These are phyloP conservation scores for Starmera caribaea DNA, from an alignment of 805 yeast species.

Conservation along the genomic window DNA sequence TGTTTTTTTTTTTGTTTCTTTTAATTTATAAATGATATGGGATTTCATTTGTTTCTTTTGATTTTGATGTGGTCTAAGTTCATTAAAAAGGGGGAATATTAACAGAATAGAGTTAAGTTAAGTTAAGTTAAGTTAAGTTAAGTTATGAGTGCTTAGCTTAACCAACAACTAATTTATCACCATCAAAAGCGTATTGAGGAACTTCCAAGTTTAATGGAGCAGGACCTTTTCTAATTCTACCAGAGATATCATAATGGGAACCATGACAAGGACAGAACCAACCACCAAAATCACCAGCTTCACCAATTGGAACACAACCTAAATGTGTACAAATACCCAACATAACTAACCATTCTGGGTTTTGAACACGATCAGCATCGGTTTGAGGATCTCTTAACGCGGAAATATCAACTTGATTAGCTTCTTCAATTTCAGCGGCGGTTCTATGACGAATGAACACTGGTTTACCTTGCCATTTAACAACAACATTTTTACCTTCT, in stretches of 20 bases:
- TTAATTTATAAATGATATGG: too few species aligned
- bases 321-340: constrained; percentile 99
- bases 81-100: too few species aligned
- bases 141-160: constrained; percentile 24
- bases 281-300: constrained; percentile 99
- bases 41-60: too few species aligned
- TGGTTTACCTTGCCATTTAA: constrained; percentile 99
- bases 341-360: constrained; percentile 98
- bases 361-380: constrained; percentile 88
- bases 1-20: not conserved
- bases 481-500: constrained; percentile 94
- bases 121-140: not conserved
- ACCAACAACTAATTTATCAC: constrained; percentile 84
- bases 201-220: constrained; percentile 98
- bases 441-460: constrained; percentile 99
- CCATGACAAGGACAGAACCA: constrained; percentile 99
- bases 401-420: constrained; percentile 70
- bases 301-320: constrained; percentile 99
- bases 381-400: constrained; percentile 88
- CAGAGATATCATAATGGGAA: constrained; percentile 99
- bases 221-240: constrained; percentile 99
- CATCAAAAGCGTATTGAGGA: constrained; percentile 83
- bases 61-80: too few species aligned
- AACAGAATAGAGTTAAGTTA: not conserved
- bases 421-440: constrained; percentile 84